Conservation (phyloP, 1,139 yeast genomes). For the Protomyces lactucae-debilis region DNA sequence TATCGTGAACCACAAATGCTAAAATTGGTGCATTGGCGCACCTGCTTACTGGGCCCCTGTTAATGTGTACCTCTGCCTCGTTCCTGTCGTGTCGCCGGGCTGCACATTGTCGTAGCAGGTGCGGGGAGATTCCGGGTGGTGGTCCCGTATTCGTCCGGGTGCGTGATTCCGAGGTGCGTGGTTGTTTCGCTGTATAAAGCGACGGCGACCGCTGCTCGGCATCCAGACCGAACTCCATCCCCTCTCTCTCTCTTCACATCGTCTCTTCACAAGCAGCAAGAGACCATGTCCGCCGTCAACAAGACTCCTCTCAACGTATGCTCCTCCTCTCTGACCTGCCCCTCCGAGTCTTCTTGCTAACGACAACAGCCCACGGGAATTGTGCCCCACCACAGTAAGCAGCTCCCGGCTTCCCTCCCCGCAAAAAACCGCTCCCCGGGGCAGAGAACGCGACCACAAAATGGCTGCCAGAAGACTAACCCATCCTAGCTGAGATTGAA, state of each 20-base stretch:
- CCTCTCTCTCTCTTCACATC: background rate
- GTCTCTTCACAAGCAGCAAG: slow-evolving; percentile 4
- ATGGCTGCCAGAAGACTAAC: background rate
- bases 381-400: slow-evolving; percentile 23
- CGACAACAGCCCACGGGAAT: slow-evolving; percentile 10
- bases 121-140: too few relatives aligned
- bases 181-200: background rate
- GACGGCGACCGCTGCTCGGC: background rate
- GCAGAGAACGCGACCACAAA: background rate
- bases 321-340: background rate
- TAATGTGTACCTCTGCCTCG: background rate
- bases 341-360: background rate
- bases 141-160: background rate
- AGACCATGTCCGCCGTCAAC: slow-evolving; percentile 13
- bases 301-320: slow-evolving; percentile 25
- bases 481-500: slow-evolving; percentile 17
- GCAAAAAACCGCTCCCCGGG: background rate
- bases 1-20: too few relatives aligned
- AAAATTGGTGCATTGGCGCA: too few relatives aligned
- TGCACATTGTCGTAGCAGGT: too few relatives aligned
- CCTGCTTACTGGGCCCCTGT: too few relatives aligned
- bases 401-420: background rate
- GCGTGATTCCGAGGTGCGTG: background rate
- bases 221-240: background rate
- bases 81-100: background rate